These are phyloP conservation scores for Neonectria sp. DNA, from an alignment of 2,329 filamentous ascomycete genomes.

Conservation along the genomic window DNA sequence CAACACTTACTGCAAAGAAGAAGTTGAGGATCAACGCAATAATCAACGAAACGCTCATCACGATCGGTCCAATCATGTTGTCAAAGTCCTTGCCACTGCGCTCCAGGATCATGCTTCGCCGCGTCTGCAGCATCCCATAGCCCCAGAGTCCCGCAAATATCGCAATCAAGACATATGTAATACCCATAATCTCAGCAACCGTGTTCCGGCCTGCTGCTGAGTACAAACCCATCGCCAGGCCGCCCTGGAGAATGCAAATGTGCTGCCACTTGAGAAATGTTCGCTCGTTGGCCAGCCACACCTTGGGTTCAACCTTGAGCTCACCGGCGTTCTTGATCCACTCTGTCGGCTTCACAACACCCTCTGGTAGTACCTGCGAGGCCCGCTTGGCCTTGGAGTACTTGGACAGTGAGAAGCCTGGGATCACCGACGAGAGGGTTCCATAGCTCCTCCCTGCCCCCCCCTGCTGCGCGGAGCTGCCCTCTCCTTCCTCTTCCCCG, in stretches of 20 bases:
- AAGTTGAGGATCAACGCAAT: constrained; percentile 89
- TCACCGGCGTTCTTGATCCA: constrained; percentile 97
- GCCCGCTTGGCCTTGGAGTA: constrained; percentile 75
- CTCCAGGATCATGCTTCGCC: constrained; percentile 84
- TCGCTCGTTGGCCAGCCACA: constrained; percentile 98
- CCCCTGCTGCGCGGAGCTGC: constrained; percentile 55
- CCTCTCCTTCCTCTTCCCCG: constrained; percentile 55
- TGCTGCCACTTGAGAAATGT: constrained; percentile 99
- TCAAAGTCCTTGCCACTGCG: constrained; percentile 95
- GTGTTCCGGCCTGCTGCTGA: constrained; percentile 87
- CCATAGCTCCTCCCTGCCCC: constrained; percentile 60
- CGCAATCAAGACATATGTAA: constrained; percentile 86
- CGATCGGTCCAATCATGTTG: constrained; percentile 85
- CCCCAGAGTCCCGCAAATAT: constrained; percentile 91
- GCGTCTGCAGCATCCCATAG: constrained; percentile 83
- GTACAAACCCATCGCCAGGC: constrained; percentile 87
- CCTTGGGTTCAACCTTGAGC: constrained; percentile 95
- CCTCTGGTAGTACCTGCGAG: constrained; percentile 78
- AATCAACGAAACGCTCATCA: constrained; percentile 85
- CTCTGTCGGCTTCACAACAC: constrained; percentile 85
- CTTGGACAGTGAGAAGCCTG: constrained; percentile 85
- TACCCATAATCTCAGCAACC: constrained; percentile 84
- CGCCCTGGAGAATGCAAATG: constrained; percentile 88
- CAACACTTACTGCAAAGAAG: constrained; percentile 79
- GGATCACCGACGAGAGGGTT: constrained; percentile 80